phyloP scores from a whole-genome alignment of 2,329 filamentous ascomycete species.

The Ceratocystis colombiana region DNA sequence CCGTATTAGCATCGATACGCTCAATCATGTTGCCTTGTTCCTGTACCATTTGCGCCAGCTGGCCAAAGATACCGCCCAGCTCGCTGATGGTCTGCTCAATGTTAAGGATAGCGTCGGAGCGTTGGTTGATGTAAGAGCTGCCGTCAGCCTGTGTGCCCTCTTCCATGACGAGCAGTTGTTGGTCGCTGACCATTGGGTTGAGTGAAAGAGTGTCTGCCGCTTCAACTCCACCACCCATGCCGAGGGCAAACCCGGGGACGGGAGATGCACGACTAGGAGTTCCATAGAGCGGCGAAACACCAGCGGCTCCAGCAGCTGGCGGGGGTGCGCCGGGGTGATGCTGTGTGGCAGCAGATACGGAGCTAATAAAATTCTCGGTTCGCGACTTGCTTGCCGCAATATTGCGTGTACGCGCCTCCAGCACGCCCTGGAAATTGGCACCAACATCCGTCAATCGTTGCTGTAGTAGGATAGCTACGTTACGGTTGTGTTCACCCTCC shows the following conservation, averaged over 20 bases:
- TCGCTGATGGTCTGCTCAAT: constrained; percentile 94
- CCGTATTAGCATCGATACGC: constrained; percentile 91
- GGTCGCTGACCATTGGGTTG: constrained; percentile 64
- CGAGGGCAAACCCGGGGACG: constrained; percentile 56
- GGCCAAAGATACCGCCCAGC: constrained; percentile 80
- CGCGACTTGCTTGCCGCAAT: constrained; percentile 86
- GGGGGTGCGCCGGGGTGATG: constrained; percentile 39
- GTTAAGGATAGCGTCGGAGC: constrained; percentile 90
- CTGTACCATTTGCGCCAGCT: constrained; percentile 90
- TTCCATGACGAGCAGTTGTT: constrained; percentile 85
- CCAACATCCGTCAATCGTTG: constrained; percentile 86
- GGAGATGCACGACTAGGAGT: constrained; percentile 59
- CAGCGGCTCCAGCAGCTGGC: constrained; percentile 32
- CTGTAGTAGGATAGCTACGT: constrained; percentile 84
- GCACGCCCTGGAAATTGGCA: constrained; percentile 91
- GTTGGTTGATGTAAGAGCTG: constrained; percentile 67
- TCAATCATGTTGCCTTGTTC: constrained; percentile 98
- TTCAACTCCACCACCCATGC: constrained; percentile 72
- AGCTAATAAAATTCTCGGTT: constrained; percentile 93
- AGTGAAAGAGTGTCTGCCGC: constrained; percentile 68
- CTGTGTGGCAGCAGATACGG: constrained; percentile 68
- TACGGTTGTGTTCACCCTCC: constrained; percentile 95
- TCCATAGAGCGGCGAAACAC: constrained; percentile 77
- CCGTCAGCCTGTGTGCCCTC: constrained; percentile 81
- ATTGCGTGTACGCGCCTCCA: constrained; percentile 94